Base-by-base conservation (phyloP, 495 filamentous ascomycete species). In the Oidiodendron maius region DNA sequence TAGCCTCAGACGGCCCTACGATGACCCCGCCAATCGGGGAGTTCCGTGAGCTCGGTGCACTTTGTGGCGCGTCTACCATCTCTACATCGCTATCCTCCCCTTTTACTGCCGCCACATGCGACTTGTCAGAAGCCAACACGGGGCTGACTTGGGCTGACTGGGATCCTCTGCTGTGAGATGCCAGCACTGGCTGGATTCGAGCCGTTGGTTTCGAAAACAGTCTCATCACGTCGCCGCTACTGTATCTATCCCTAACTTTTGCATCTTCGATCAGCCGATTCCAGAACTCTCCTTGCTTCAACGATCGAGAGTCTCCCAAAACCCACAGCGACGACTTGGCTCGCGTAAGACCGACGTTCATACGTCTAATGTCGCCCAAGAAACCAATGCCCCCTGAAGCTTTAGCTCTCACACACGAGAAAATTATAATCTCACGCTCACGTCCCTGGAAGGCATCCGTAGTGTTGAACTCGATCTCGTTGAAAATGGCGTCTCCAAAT, bases 301-400 rank as follows among this genome's bases (percentile, higher is more conserved):
- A 71, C 22, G 89, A 84, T 30, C 82, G 73, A 1, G 94, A 91
- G 60, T 96, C 93, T 49, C 93, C 93, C 13, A 98, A 75, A 50
- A 98, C 89, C 83, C 89, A 98, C 21, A 98, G 74, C 2, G 90
- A 96, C 12, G 86, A 94, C 60, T 95, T 96, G 10, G 93, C 94
- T 72, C 93, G 81, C 6, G 93, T 98, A 36, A 98, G 71, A 69
- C 93, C 93, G 60, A 98, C 93, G 68, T 98, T 98, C 93, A 98
- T 98, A 79, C 93, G 93, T 43, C 93, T 82, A 60, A 98, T 95
- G 68, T 98, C 93, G 37, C 85, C 82, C 75, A 98, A 82, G 79
- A 98, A 98, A 74, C 93, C 93, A 60, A 98, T 95, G 57, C 94
- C 89, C 23, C 89, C 89, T 23, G 81, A 86, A 10, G 80, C 71